phyloP scores from a whole-genome alignment of 2,329 filamentous ascomycete species.

The Periconia sp. region DNA sequence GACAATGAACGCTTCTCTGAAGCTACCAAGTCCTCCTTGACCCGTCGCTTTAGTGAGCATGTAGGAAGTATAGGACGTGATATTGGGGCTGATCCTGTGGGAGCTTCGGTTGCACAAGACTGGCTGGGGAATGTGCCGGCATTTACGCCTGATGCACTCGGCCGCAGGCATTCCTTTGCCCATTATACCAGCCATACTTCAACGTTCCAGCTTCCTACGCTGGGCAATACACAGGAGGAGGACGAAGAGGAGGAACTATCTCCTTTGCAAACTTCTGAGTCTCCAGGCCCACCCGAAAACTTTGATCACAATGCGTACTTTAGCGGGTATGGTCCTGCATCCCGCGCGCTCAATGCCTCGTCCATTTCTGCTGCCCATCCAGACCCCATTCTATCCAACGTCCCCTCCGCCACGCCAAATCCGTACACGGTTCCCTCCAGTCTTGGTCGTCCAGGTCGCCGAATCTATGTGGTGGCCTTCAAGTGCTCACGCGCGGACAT shows the following conservation, averaged over 20 bases:
- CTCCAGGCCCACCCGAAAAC: conserved; percentile 61
- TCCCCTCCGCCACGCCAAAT: conserved; percentile 25
- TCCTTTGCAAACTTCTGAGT: conserved; percentile 27
- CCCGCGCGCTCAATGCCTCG: conserved; percentile 39
- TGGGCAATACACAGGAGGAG: conserved; percentile 36
- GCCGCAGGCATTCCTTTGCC: conserved; percentile 77
- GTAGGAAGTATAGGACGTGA: conserved; percentile 24
- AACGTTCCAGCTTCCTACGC: conserved; percentile 23
- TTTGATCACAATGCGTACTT: conserved; percentile 48
- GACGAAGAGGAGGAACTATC: conserved; percentile 27
- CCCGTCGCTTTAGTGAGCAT: conserved; percentile 42
- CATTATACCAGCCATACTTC: conserved; percentile 34
- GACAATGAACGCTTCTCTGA: conserved; percentile 60
- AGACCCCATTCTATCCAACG: conserved; percentile 29
- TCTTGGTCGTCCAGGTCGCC: conserved; percentile 32
- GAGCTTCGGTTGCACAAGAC: conserved; percentile 27
- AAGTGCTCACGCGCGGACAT: conserved; percentile 95
- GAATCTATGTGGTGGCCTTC: conserved; percentile 87
- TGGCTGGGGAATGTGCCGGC: conserved; percentile 31
- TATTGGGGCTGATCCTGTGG: conserved; percentile 23
- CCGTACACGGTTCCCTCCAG: conserved; percentile 37
- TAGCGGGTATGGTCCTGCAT: conserved; percentile 37
- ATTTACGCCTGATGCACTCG: conserved; percentile 52
- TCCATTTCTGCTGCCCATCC: conserved; percentile 40
- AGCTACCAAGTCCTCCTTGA: conserved; percentile 30